Evolutionary conservation across 176 grass and related monocot genomes (phyloP).

Genomic region (Eleusine coracana): DNA sequence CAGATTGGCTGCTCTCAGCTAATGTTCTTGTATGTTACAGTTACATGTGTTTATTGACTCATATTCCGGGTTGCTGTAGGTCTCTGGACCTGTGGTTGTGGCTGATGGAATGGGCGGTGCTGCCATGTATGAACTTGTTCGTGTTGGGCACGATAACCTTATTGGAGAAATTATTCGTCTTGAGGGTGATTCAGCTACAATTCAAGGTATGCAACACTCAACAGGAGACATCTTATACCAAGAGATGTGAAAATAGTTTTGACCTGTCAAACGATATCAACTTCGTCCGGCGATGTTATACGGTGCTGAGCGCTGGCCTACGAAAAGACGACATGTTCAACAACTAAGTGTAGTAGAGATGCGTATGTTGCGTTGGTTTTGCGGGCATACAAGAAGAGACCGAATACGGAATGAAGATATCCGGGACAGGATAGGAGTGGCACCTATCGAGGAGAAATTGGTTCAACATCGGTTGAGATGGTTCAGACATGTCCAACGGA

Average conservation of each 20-base stretch:
- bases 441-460: too few species aligned
- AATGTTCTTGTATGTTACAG: background rate
- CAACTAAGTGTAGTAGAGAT: too few species aligned
- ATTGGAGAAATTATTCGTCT: slow-evolving; percentile 68
- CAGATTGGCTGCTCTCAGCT: background rate
- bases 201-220: slow-evolving; percentile 61
- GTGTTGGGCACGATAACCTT: slow-evolving; percentile 57
- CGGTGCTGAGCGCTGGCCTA: too few species aligned
- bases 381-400: too few species aligned
- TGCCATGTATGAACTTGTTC: slow-evolving; percentile 66
- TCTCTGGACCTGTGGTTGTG: slow-evolving; percentile 90
- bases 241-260: background rate
- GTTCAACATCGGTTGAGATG: too few species aligned
- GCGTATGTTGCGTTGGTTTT: too few species aligned
- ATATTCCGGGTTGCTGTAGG: slow-evolving; percentile 60
- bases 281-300: too few species aligned
- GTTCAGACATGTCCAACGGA: too few species aligned
- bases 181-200: slow-evolving; percentile 64
- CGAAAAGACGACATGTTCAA: too few species aligned
- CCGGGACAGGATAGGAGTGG: too few species aligned
- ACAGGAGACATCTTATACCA: slow-evolving; percentile 20
- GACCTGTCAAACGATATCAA: slow-evolving; percentile 4
- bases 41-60: background rate
- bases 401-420: too few species aligned
- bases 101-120: slow-evolving; percentile 90